Evolutionary conservation across 805 yeast genomes (phyloP), one percentile per base, ranked within the genome.

Genomic region (Yueomyces sp.): DNA sequence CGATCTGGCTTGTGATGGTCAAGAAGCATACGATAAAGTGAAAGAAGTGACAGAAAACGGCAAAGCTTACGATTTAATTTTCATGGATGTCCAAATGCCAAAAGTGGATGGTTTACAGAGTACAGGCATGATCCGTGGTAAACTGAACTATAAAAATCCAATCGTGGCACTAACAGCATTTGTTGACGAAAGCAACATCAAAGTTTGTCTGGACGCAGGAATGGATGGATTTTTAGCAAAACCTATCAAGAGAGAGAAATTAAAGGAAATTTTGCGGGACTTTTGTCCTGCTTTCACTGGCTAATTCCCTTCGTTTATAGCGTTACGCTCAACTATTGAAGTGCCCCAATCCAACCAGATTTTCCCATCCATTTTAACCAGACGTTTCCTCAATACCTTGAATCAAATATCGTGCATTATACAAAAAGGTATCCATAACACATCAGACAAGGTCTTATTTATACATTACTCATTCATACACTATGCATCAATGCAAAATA

Each of bases 1-100:
- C 39, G 76, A 77, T 3, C 66, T 90, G 56, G 96, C 96, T 0
- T 77, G 83, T 50, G 95, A 92, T 62, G 98, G 98, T 26, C 76
- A 76, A 34, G 96, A 88, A 48, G 96, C 96, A 0, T 76, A 88
- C 36, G 79, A 77, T 8, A 65, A 72, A 41, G 79, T 86, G 2
- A 69, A 74, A 47, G 70, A 69, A 33, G 65, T 79, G 2, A 34
- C 37, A 34, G 69, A 61, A 2, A 54, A 60, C 2, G 62, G 62
- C 12, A 66, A 66, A 7, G 54, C 59, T 12, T 86, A 70, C 58
- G 90, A 85, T 57, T 63, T 90, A 43, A 76, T 92, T 2, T 85
- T 90, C 57, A 90, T 90, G 98, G 98, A 90, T 62, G 94, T 90
- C 42, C 96, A 90, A 63, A 90, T 88, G 97, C 97, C 97, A 4